Percentiles rank a stretch among this genome's conserved stretches.
Conservation (phyloP, 148 eudicot genomes). For the Rhododendron henanense region DNA sequence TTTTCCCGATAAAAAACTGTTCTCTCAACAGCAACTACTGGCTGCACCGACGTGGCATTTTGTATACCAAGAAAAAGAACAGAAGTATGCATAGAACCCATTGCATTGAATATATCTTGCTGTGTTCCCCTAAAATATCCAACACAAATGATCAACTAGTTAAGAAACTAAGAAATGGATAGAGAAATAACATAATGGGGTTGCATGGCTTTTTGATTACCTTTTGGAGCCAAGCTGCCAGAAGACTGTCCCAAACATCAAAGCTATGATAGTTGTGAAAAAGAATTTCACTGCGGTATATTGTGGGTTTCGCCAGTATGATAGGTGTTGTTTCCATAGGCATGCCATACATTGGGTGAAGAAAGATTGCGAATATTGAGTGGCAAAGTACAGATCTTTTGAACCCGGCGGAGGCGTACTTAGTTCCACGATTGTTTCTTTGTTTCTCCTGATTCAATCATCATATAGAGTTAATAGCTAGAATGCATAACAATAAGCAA, state of each 20-base stretch:
- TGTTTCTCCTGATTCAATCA: conserved; percentile 39
- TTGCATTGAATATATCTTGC: conserved; percentile 54
- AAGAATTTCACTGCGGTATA: conserved; percentile 56
- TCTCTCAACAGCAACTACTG: conserved; percentile 57
- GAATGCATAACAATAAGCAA: neutral
- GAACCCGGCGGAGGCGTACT: conserved; percentile 51
- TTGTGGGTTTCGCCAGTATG: conserved; percentile 57
- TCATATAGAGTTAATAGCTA: neutral
- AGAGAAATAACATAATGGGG: neutral
- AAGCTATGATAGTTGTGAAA: conserved; percentile 41
- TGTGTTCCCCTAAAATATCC: conserved; percentile 23
- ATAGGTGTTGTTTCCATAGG: conserved; percentile 58
- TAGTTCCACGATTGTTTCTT: conserved; percentile 34
- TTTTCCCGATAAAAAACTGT: conserved; percentile 67
- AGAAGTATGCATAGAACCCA: conserved; percentile 61
- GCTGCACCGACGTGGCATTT: conserved; percentile 56
- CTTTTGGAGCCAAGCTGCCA: conserved; percentile 45
- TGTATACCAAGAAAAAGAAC: conserved; percentile 49
- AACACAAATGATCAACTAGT: neutral
- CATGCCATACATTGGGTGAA: conserved; percentile 48
- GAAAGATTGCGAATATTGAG: conserved; percentile 43
- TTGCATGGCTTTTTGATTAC: conserved; percentile 11
- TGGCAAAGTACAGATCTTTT: conserved; percentile 47
- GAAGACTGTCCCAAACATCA: conserved; percentile 55
- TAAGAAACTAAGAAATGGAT: neutral